A percentile compares a stretch with the other conserved stretches of the same genome.
Evolutionary conservation across 352 stramenopile species (phyloP).

Genomic region (Phytopythium delawarense): DNA sequence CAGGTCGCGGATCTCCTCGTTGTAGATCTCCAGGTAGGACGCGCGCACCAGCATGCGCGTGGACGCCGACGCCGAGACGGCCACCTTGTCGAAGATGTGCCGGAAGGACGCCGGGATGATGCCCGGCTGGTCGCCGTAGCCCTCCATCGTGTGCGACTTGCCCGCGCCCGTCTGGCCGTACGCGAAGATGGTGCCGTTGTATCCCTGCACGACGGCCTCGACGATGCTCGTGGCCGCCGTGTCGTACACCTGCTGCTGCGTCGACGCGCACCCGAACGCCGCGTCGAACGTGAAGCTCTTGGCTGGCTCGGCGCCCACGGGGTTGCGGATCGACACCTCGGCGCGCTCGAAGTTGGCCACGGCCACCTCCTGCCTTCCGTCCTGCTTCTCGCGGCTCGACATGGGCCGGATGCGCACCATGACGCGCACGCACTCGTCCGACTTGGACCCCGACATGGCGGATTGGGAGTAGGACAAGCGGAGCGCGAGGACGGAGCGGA

Average conservation of each 20-base stretch:
- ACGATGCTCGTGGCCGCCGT: conserved; percentile 83
- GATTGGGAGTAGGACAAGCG: background rate
- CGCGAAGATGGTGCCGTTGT: conserved; percentile 89
- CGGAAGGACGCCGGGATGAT: conserved; percentile 85
- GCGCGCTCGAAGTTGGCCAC: conserved; percentile 89
- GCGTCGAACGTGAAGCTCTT: conserved; percentile 98
- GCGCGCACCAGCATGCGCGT: conserved; percentile 93
- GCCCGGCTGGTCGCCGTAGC: conserved; percentile 77
- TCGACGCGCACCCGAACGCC: conserved; percentile 91
- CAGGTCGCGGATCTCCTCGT: conserved; percentile 89
- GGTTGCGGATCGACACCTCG: conserved; percentile 89
- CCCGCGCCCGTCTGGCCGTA: conserved; percentile 86
- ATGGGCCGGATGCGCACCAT: conserved; percentile 96
- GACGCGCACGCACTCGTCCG: conserved; percentile 93
- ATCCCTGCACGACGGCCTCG: conserved; percentile 79
- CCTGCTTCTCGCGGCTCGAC: conserved; percentile 93
- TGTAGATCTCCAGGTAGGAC: conserved; percentile 92
- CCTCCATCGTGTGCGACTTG: conserved; percentile 90
- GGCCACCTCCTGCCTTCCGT: conserved; percentile 80
- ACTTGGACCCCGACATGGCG: conserved; percentile 49
- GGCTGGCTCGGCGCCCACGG: conserved; percentile 68
- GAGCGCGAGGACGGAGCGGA: background rate
- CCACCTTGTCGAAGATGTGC: conserved; percentile 82
- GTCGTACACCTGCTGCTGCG: conserved; percentile 94
- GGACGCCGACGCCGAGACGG: conserved; percentile 59